Evolutionary conservation across 2,329 filamentous ascomycete species (phyloP), one percentile per base, ranked within the genome.

Genomic region (Sporothrix mexicana): DNA sequence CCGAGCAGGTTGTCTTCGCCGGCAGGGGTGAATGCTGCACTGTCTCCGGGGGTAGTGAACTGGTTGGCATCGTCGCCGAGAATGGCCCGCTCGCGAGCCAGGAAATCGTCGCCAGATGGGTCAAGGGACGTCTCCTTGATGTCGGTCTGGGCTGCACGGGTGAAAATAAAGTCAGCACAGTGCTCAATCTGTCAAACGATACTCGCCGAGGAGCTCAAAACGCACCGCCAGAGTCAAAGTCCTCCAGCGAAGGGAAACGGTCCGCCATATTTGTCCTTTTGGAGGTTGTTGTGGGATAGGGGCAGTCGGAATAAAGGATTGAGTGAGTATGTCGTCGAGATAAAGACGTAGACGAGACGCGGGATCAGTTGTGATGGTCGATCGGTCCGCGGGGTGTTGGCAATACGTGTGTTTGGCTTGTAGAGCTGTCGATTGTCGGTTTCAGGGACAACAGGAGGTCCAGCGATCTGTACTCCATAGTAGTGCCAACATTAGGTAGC

Each of bases 11-110:
- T 90, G 71, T 92, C 90, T 76, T 90, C 64, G 43, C 25, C 87
- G 55, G 89, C 89, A 72, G 87, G 87, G 73, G 87, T 85, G 8
- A 73, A 61, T 12, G 73, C 73, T 23, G 74, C 71, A 41, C 66
- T 68, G 80, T 97, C 93, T 79, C 91, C 90, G 74, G 90, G 87
- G 45, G 93, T 92, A 75, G 92, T 87, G 82, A 99, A 99, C 84
- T 95, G 93, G 78, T 94, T 89, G 74, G 96, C 96, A 82, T 98
- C 96, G 76, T 97, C 96, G 76, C 96, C 96, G 8, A 99, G 90
- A 20, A 92, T 83, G 74, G 94, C 96, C 80, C 94, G 93, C 85
- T 99, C 96, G 77, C 95, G 93, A 75, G 93, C 91, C 67, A 98
- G 89, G 82, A 99, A 98, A 83, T 97, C 94, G 79, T 93, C 90